Percentiles rank a stretch among this genome's conserved stretches.
These are phyloP conservation scores for Phytopythium montanum DNA, from an alignment of 352 stramenopile species.

Conservation along the genomic window DNA sequence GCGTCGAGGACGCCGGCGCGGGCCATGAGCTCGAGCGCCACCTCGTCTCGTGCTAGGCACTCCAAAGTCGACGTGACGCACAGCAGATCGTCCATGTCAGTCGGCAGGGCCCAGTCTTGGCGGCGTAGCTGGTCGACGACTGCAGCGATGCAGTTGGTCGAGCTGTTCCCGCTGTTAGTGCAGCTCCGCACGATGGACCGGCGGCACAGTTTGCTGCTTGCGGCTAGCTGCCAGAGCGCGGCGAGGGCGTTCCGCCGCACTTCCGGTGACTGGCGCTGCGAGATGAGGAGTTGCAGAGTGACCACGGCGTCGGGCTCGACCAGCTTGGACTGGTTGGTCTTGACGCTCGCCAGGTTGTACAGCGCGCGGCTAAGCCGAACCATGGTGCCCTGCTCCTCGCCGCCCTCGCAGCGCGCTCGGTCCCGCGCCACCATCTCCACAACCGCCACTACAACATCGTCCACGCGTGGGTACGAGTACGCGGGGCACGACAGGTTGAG, in stretches of 20 bases:
- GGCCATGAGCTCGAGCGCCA: constrained; percentile 40
- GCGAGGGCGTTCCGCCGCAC: constrained; percentile 46
- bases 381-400: neutral
- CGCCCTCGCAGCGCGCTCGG: constrained; percentile 15
- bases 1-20: constrained; percentile 31
- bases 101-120: constrained; percentile 12
- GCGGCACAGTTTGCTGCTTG: constrained; percentile 42
- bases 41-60: constrained; percentile 24
- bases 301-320: constrained; percentile 42
- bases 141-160: constrained; percentile 27
- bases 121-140: constrained; percentile 40
- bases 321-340: constrained; percentile 65
- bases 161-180: neutral
- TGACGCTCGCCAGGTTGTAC: constrained; percentile 65
- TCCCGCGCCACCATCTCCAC: constrained; percentile 42
- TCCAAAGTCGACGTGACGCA: constrained; percentile 37
- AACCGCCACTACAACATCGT: constrained; percentile 62
- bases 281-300: constrained; percentile 33
- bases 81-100: constrained; percentile 29
- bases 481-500: constrained; percentile 67
- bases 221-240: constrained; percentile 45
- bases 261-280: constrained; percentile 15
- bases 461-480: constrained; percentile 63
- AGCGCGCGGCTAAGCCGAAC: constrained; percentile 39
- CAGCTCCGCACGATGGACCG: constrained; percentile 33